A percentile compares a stretch with the other conserved stretches of the same genome.
phyloP scores from a whole-genome alignment of 106 monocot genomes.

The Allium sativum region DNA sequence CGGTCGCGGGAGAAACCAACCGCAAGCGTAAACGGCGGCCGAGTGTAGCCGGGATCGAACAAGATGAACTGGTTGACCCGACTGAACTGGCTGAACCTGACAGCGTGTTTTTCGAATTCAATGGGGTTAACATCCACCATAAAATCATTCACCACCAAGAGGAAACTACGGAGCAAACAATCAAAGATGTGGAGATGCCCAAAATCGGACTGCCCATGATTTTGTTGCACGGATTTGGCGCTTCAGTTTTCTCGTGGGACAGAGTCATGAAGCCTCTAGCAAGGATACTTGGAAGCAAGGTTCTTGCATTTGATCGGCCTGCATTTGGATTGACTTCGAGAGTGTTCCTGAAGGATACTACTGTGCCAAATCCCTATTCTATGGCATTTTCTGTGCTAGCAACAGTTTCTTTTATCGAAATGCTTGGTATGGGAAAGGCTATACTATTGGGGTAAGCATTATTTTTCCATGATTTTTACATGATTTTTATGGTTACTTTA shows the following conservation, averaged over 20 bases:
- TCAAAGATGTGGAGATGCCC: not conserved
- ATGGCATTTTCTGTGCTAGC: constrained; percentile 75
- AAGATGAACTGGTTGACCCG: constrained; percentile 65
- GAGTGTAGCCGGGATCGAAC: constrained; percentile 64
- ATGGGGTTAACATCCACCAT: constrained; percentile 76
- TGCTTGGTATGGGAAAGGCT: constrained; percentile 49
- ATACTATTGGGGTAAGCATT: constrained; percentile 59
- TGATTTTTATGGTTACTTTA: no score
- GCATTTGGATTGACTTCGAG: constrained; percentile 89
- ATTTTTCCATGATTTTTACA: not conserved
- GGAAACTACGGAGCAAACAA: not conserved
- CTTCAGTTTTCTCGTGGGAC: constrained; percentile 79
- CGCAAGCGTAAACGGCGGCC: constrained; percentile 10
- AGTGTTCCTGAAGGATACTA: constrained; percentile 2
- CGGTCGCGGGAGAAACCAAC: constrained; percentile 10
- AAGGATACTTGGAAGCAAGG: constrained; percentile 40
- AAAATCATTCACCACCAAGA: constrained; percentile 45
- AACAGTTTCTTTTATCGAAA: constrained; percentile 57
- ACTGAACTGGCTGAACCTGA: constrained; percentile 58
- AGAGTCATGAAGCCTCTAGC: constrained; percentile 66
- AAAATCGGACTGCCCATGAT: constrained; percentile 47
- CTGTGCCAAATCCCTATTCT: constrained; percentile 67
- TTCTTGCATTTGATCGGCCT: constrained; percentile 90
- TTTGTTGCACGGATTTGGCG: constrained; percentile 78
- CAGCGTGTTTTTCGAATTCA: constrained; percentile 61